Evolutionary conservation across 192 early-diverging fungal genomes (phyloP).

Genomic region (Backusella morwellensis): DNA sequence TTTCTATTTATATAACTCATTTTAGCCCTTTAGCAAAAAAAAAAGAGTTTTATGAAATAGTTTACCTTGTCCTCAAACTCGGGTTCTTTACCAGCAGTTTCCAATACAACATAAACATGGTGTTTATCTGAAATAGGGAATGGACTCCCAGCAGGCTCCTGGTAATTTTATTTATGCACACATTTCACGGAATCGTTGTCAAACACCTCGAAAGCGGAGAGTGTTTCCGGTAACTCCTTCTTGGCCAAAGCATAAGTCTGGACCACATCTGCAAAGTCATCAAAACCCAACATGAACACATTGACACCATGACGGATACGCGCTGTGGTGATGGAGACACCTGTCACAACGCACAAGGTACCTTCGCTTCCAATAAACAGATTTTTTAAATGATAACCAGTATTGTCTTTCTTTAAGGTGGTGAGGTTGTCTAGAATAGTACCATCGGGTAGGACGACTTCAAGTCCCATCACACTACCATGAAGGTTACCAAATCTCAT

Average conservation of each 20-base stretch:
- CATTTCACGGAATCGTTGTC: conserved; percentile 70
- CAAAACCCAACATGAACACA: conserved; percentile 73
- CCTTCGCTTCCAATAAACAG: conserved; percentile 96
- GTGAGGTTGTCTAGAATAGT: conserved; percentile 77
- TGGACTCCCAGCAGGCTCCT: conserved; percentile 44
- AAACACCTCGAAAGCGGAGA: conserved; percentile 98
- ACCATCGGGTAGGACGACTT: conserved; percentile 89
- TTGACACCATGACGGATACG: conserved; percentile 48
- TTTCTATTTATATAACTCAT: conserved; percentile 47
- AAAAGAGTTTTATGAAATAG: neutral
- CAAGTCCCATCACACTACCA: conserved; percentile 88
- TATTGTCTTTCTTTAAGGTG: conserved; percentile 92
- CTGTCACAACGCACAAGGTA: conserved; percentile 88
- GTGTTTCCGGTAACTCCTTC: conserved; percentile 75
- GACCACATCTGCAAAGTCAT: conserved; percentile 72
- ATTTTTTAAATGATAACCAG: conserved; percentile 94
- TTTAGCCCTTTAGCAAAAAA: neutral
- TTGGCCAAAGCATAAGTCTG: conserved; percentile 71
- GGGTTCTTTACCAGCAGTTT: conserved; percentile 87
- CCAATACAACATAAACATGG: conserved; percentile 90
- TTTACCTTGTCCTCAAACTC: conserved; percentile 81
- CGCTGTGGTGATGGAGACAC: conserved; percentile 81
- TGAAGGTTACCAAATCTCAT: conserved; percentile 92
- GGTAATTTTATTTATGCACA: conserved; percentile 65
- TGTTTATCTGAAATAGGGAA: conserved; percentile 60